Percentiles rank a stretch among this genome's conserved stretches.
Conservation (phyloP, 768 basidiomycete genomes). For the Boletus vermiculosoides region DNA sequence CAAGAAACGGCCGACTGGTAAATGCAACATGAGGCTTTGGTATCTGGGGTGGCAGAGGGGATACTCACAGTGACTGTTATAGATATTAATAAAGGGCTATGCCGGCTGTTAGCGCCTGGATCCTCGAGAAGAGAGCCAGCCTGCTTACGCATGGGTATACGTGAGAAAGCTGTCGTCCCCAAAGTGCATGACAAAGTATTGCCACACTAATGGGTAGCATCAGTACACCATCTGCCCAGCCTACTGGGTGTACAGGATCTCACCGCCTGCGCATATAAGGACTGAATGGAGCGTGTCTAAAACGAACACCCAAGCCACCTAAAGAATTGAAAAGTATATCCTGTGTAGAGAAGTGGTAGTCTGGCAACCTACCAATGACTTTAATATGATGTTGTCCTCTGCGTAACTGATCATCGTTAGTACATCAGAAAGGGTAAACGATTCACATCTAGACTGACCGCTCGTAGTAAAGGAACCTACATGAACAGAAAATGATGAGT, state of each 20-base stretch:
- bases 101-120: slow-evolving; percentile 7
- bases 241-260: not conserved
- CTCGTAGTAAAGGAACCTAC: slow-evolving; percentile 28
- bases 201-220: slow-evolving; percentile 19
- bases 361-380: slow-evolving; percentile 12
- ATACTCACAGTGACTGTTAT: slow-evolving; percentile 22
- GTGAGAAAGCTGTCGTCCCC: slow-evolving; percentile 15
- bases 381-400: slow-evolving; percentile 11
- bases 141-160: slow-evolving; percentile 20
- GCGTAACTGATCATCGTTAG: slow-evolving; percentile 14
- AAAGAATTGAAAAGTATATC: not conserved
- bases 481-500: not conserved
- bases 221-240: not conserved
- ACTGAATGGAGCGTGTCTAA: slow-evolving; percentile 18
- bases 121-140: slow-evolving; percentile 4
- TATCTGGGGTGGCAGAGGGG: not conserved
- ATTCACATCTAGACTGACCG: slow-evolving; percentile 12
- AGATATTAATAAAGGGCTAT: slow-evolving; percentile 22
- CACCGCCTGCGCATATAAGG: slow-evolving; percentile 22
- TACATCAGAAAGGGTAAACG: not conserved
- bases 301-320: slow-evolving; percentile 25
- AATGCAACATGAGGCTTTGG: slow-evolving; percentile 11
- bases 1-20: slow-evolving; percentile 20
- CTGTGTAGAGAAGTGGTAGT: not conserved
- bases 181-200: slow-evolving; percentile 24